Base-by-base conservation (phyloP, 2,329 filamentous ascomycete genomes). In the Ustulina deusta region DNA sequence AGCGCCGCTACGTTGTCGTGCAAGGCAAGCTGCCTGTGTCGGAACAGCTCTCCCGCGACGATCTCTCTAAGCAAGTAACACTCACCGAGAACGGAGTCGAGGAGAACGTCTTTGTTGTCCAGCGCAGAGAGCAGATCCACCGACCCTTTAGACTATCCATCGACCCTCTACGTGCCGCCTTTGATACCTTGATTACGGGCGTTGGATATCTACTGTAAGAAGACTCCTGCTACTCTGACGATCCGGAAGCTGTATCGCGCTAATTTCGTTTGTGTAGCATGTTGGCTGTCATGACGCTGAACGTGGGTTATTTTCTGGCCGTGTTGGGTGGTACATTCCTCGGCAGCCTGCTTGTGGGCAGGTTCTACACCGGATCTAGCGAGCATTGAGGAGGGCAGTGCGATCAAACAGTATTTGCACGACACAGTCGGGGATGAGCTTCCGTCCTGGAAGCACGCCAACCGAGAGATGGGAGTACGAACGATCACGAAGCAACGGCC, bases 131-230 rank as follows among this genome's bases (percentile, higher is more conserved):
- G 20, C 81, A 83, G 48, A 80, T 82, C 2, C 83, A 89, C 73
- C 93, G 89, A 73, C 93, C 94, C 1, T 97, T 93, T 90, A 87
- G 94, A 71, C 87, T 97, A 75, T 92, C 88, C 51, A 91, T 97
- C 11, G 90, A 78, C 61, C 76, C 76, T 25, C 7, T 78, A 22
- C 76, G 77, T 63, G 77, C 77, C 1, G 32, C 71, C 7, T 65
- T 78, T 17, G 77, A 78, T 59, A 78, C 76, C 2, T 61, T 74
- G 6, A 76, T 78, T 32, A 73, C 74, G 2, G 76, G 71, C 29
- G 72, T 78, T 63, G 73, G 74, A 34, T 78, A 78, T 66, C 72
- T 78, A 62, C 76, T 78, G 77, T 78, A 70, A 73, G 77, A 69
- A 51, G 20, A 1, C 22, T 29, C 42, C 52, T 54, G 9, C 29